Percentiles rank a stretch among this genome's conserved stretches.
Conservation (phyloP, 2,329 filamentous ascomycete genomes). For the Botrytis fragariae region DNA sequence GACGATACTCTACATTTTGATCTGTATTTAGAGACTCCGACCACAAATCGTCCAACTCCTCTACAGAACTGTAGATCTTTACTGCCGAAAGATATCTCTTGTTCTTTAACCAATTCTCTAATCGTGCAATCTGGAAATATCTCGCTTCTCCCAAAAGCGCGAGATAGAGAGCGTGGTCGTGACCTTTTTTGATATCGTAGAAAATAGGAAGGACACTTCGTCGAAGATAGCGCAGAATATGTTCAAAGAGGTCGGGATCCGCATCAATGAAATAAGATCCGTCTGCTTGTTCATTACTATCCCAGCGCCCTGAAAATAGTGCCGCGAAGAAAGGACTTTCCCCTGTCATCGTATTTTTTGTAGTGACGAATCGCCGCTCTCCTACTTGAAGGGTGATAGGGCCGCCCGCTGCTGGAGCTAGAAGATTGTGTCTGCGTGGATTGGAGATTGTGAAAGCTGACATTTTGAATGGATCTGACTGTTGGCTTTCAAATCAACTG, state of each 20-base stretch:
- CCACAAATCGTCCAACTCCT: slow-evolving; percentile 12
- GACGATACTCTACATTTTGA: slow-evolving; percentile 10
- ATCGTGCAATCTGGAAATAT: slow-evolving; percentile 37
- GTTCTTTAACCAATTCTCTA: slow-evolving; percentile 36
- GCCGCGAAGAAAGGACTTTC: slow-evolving; percentile 2
- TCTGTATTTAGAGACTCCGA: background rate
- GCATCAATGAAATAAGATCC: slow-evolving; percentile 43
- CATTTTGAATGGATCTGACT: background rate
- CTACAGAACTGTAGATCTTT: background rate
- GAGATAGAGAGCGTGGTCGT: slow-evolving; percentile 40
- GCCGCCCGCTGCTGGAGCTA: background rate
- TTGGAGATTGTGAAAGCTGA: background rate
- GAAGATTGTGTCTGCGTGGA: background rate
- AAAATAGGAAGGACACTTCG: slow-evolving; percentile 39
- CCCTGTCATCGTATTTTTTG: background rate
- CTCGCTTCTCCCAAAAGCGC: slow-evolving; percentile 38
- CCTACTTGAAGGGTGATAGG: slow-evolving; percentile 17
- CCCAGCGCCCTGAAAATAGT: slow-evolving; percentile 32
- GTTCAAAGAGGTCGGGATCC: slow-evolving; percentile 39
- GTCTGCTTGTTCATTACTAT: slow-evolving; percentile 33
- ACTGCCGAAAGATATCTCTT: slow-evolving; percentile 22
- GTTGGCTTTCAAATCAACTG: background rate
- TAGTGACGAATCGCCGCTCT: slow-evolving; percentile 19
- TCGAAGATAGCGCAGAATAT: slow-evolving; percentile 41
- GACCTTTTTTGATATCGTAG: slow-evolving; percentile 35